Base-by-base conservation (phyloP, 306 rosid genomes). In the Argentina anserina region DNA sequence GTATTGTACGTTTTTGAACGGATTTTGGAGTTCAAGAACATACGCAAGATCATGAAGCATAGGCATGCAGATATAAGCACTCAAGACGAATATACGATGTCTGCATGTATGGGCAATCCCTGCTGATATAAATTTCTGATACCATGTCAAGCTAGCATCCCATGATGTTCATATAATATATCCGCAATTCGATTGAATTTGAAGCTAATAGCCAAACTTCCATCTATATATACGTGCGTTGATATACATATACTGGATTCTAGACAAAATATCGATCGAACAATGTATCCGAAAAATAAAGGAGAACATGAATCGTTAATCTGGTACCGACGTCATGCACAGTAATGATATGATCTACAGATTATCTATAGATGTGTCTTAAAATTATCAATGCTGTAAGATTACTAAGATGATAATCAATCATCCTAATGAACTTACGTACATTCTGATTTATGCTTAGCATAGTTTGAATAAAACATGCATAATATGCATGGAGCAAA, bases 401-500 rank as follows among this genome's bases (percentile, higher is more conserved):
- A 58, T 26, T 55, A 55, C 3, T 18, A 28, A 26, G 25, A n/a
- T 4, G 60, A 53, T 49, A 26, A 49, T 20, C 9, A 49, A 33
- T 33, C 36, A 33, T 33, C 36, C 3, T 33, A 33, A 33, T 33
- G 36, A 33, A 33, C 36, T 33, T n/a, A n/a, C n/a, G n/a, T n/a
- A 33, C 36, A 15, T 7, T 14, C 60, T 53, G 12, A 13, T 28
- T 58, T 58, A 58, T 26, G 37, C 36, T 7, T 20, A 50, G 59
- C 28, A 18, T 26, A 26, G 43, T 34, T 34, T 36, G 7, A 37
- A 64, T 21, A n/a, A 4, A 21, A 62, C 25, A n/a, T 36, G 49
- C 34, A 37, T 52, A 52, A 1, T 21, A 52, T 9, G 74, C 74
- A 36, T 40, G 53, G 75, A 26, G 65, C 52, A 58, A 65, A 33